Evolutionary conservation across 441 rosid genomes (phyloP), one percentile per base, ranked within the genome.

Genomic region (Hura crepitans): DNA sequence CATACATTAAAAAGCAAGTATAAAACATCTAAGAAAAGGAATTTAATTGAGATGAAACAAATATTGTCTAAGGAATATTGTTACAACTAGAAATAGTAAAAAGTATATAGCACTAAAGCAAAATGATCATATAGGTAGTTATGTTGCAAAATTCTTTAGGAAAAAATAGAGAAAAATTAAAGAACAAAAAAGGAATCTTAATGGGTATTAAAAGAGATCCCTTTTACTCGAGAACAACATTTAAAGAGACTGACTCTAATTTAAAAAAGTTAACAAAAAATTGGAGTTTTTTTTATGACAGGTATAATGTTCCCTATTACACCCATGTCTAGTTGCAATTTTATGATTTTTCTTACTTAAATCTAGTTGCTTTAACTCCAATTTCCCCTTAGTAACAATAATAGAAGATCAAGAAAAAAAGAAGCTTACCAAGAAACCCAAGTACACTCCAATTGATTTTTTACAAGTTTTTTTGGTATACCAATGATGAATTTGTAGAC

Each of bases 381-480:
- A 31, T 75, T 70, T 75, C 81, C 65, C 81, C 84, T n/a, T 84
- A 79, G 20, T 86, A 81, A 66, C 85, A 80, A 5, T 73, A n/a
- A n/a, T n/a, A n/a, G n/a, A 89, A 84, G 79, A 57, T 71, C 73
- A 91, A 85, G 87, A 94, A 89, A 85, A 91, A 91, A 49, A 81
- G 99, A 82, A 89, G 84, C 83, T 85, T 88, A 69, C 97, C 99
- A 35, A 92, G 99, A 17, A 89, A 94, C 77, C 97, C 97, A 78
- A 97, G 99, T n/a, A n/a, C n/a, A n/a, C n/a, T n/a, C n/a, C n/a
- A n/a, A n/a, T n/a, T n/a, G n/a, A n/a, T n/a, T n/a, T n/a, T n/a
- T n/a, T n/a, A n/a, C n/a, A n/a, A n/a, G n/a, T n/a, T n/a, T n/a
- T n/a, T n/a, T n/a, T n/a, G n/a, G n/a, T n/a, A n/a, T n/a, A n/a